A percentile compares a stretch with the other conserved stretches of the same genome.
phyloP scores from a whole-genome alignment of 371 early-diverging fungal species.

The Coemansia sp. region DNA sequence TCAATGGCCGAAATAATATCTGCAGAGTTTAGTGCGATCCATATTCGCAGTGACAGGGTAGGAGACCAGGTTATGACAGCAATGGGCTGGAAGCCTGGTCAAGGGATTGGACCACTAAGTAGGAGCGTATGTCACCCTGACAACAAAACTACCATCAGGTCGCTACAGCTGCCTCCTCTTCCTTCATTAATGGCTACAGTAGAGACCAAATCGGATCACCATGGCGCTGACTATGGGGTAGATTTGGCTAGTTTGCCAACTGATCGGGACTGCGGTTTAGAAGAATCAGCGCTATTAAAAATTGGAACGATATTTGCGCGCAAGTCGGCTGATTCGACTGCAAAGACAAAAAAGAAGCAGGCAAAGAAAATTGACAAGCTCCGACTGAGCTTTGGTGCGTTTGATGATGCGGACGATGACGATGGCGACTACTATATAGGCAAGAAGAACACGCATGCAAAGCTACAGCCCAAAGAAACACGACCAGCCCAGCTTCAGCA shows the following conservation, averaged over 20 bases:
- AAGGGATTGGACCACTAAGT: slow-evolving; percentile 28
- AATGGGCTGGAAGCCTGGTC: slow-evolving; percentile 48
- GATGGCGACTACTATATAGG: too few species aligned
- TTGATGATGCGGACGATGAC: too few species aligned
- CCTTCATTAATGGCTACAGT: neutral
- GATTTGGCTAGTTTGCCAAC: slow-evolving; percentile 2
- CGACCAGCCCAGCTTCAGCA: too few species aligned
- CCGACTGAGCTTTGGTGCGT: neutral
- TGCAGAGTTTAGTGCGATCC: slow-evolving; percentile 14
- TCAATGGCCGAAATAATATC: slow-evolving; percentile 13
- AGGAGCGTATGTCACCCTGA: neutral
- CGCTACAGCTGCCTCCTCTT: slow-evolving; percentile 19
- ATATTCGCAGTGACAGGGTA: neutral
- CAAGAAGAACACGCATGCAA: too few species aligned
- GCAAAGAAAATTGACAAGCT: neutral
- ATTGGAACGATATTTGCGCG: slow-evolving; percentile 27
- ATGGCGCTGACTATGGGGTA: slow-evolving; percentile 33
- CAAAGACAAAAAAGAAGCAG: neutral
- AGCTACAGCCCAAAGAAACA: too few species aligned
- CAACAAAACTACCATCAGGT: neutral
- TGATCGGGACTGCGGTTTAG: neutral
- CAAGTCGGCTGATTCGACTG: neutral
- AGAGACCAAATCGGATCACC: neutral
- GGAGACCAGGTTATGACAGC: slow-evolving; percentile 28
- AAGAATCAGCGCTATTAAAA: neutral